These are phyloP conservation scores for Candida coleopterorum DNA, from an alignment of 805 yeast genomes.

Conservation along the genomic window DNA sequence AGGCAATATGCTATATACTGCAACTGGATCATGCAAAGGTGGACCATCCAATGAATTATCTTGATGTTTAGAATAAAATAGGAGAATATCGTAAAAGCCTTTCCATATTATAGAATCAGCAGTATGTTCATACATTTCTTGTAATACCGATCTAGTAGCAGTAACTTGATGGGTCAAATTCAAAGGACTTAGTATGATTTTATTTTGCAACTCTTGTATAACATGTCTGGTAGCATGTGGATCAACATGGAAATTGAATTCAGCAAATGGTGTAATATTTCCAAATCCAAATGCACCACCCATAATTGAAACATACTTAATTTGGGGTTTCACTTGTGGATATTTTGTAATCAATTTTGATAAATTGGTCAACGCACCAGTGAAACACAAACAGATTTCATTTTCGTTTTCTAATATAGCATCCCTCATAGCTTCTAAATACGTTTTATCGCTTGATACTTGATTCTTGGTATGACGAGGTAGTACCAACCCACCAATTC, in stretches of 20 bases:
- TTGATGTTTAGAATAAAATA: conserved; percentile 14
- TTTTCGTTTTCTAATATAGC: conserved; percentile 43
- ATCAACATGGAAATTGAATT: conserved; percentile 73
- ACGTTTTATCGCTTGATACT: conserved; percentile 16
- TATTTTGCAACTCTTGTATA: conserved; percentile 37
- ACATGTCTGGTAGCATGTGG: conserved; percentile 68
- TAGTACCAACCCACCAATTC: conserved; percentile 69
- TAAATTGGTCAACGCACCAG: conserved; percentile 75
- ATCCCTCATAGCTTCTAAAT: conserved; percentile 32
- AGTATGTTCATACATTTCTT: conserved; percentile 19
- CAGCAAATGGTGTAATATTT: conserved; percentile 52
- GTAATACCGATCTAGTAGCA: conserved; percentile 28
- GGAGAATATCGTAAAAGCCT: conserved; percentile 19
- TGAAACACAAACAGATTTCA: conserved; percentile 58
- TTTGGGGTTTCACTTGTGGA: conserved; percentile 49
- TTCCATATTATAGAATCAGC: conserved; percentile 41
- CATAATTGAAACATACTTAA: conserved; percentile 63
- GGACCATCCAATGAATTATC: conserved; percentile 41
- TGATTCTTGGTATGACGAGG: conserved; percentile 36
- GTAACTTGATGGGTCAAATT: conserved; percentile 66
- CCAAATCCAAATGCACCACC: conserved; percentile 64
- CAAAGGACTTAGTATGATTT: conserved; percentile 56
- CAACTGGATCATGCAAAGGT: conserved; percentile 78
- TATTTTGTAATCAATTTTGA: conserved; percentile 49
- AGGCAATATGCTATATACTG: conserved; percentile 56